A percentile compares a stretch with the other conserved stretches of the same genome.
phyloP scores from a whole-genome alignment of 345 rosid species.

The Boechera divaricarpa region DNA sequence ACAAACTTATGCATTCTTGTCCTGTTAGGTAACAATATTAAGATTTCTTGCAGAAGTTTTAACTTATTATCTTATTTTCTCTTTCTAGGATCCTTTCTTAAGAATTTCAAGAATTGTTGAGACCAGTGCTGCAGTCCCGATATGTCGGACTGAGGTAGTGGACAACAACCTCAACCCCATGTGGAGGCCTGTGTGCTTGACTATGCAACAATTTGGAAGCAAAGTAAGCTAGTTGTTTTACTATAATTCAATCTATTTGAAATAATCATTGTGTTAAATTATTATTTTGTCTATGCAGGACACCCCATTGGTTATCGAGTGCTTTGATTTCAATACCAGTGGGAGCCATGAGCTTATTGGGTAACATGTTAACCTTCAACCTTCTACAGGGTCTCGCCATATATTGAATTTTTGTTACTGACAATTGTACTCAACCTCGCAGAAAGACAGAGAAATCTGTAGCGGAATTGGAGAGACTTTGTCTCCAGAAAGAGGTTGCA shows the following conservation, averaged over 20 bases:
- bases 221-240: conserved; percentile 55
- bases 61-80: conserved; percentile 7
- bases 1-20: neutral
- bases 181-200: conserved; percentile 70
- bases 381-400: neutral
- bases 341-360: conserved; percentile 77
- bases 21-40: conserved; percentile 1
- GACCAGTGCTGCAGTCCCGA: conserved; percentile 57
- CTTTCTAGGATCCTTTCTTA: conserved; percentile 77
- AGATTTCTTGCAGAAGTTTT: neutral
- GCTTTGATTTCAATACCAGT: conserved; percentile 77
- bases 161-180: conserved; percentile 74
- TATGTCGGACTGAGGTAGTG: conserved; percentile 83
- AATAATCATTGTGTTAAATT: conserved; percentile 18
- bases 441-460: conserved; percentile 77
- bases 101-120: conserved; percentile 78
- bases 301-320: conserved; percentile 76
- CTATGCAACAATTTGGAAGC: conserved; percentile 84
- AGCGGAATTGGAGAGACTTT: conserved; percentile 67
- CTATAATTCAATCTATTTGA: neutral
- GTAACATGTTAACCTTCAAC: conserved; percentile 47
- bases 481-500: conserved; percentile 52
- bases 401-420: conserved; percentile 13
- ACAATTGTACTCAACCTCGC: conserved; percentile 33
- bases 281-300: conserved; percentile 50